A percentile compares a stretch with the other conserved stretches of the same genome.
Evolutionary conservation across 2,329 filamentous ascomycete species (phyloP).

Genomic region (Zelopaecilomyces penicillatus): DNA sequence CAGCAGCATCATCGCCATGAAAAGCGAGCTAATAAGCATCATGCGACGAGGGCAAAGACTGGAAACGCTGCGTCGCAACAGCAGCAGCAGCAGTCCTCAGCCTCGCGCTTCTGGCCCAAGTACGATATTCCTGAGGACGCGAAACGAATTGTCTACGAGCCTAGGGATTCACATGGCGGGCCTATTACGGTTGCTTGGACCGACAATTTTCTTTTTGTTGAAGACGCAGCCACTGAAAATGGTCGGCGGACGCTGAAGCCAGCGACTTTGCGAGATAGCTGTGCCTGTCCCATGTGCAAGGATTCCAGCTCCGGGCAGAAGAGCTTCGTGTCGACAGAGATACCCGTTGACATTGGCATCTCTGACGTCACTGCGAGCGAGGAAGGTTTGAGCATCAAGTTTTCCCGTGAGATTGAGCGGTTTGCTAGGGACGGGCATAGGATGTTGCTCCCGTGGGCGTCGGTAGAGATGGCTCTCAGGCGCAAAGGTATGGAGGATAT

Average conservation of each 20-base stretch:
- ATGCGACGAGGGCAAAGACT: background rate
- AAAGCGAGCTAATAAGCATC: background rate
- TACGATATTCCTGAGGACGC: conserved; percentile 10
- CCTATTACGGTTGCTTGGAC: conserved; percentile 19
- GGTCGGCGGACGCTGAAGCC: conserved; percentile 18
- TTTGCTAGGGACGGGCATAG: conserved; percentile 23
- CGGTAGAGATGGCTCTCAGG: conserved; percentile 26
- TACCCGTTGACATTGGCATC: conserved; percentile 27
- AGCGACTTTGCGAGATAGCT: conserved; percentile 42
- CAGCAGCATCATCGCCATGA: background rate
- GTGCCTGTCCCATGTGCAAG: conserved; percentile 43
- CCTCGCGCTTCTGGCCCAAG: conserved; percentile 10
- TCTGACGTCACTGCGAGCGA: conserved; percentile 20
- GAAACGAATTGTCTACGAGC: conserved; percentile 7
- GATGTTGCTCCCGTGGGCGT: conserved; percentile 25
- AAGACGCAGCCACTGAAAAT: conserved; percentile 14
- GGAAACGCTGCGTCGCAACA: no score
- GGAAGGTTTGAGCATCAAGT: conserved; percentile 48
- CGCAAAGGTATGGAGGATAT: conserved; percentile 13
- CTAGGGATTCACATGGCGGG: background rate
- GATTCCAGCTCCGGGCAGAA: conserved; percentile 53
- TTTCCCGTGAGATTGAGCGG: conserved; percentile 40
- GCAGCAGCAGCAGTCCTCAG: background rate
- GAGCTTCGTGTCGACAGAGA: conserved; percentile 36
- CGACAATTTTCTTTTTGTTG: conserved; percentile 19